Evolutionary conservation across 441 rosid species (phyloP), one percentile per base, ranked within the genome.

Genomic region (Euphorbia celastroides): DNA sequence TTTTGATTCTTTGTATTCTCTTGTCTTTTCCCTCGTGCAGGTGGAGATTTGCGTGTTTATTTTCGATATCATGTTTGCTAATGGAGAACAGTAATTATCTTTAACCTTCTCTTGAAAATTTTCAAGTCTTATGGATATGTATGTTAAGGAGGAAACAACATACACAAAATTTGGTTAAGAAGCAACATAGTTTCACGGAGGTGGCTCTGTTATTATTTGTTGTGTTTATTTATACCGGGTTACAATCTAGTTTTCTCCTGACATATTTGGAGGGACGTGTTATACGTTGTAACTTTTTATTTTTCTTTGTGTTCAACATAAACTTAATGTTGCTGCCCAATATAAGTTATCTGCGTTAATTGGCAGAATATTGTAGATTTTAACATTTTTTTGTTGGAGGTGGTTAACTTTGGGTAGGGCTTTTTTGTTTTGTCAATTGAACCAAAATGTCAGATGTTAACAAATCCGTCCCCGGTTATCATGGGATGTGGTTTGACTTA

Each of bases 61-160:
- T 77, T 90, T 90, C 68, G 98, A 92, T 72, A 74, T 92, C 78
- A 88, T 92, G 98, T 90, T 85, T 79, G 75, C 88, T 72, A 88
- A 92, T 65, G 98, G 93, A 75, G 80, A 86, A 71, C 85, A 77
- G 96, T 92, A 84, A 74, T 78, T 66, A 68, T 74, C 78, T 66
- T 70, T 34, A 71, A 72, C 74, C 74, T 56, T 68, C 48, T 36
- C 65, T 61, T 70, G 32, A 7, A 65, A 6, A 70, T 14, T 61
- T 73, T 58, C 27, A 5, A 11, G 8, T 42, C 62, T 68, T 59
- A 25, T 32, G 44, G 72, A 44, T 48, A 59, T 52, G 48, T 36
- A 26, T 6, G 12, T 16, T n/a, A n/a, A n/a, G 12, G 38, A 31
- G 20, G 30, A 65, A 72, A 30, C 17, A n/a, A 28, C 19, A 8